phyloP scores from a whole-genome alignment of 2,329 filamentous ascomycete genomes.

The Neonectria hederae region DNA sequence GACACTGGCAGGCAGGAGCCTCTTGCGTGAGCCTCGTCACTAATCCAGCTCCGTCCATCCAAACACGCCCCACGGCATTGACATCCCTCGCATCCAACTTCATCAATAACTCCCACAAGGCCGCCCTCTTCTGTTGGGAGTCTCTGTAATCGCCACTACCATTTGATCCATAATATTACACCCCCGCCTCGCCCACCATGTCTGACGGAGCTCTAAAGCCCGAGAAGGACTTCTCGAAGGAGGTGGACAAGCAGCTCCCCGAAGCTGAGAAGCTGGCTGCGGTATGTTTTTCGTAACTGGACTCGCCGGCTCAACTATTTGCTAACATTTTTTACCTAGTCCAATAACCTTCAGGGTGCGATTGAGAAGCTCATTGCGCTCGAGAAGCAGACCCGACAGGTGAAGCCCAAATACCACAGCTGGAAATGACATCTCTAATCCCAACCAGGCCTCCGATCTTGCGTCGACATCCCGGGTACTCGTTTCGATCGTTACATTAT shows the following conservation, averaged over 20 bases:
- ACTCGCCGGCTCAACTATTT: background rate
- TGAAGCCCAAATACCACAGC: slow-evolving; percentile 51
- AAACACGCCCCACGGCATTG: slow-evolving; percentile 39
- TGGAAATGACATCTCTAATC: slow-evolving; percentile 28
- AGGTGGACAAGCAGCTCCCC: slow-evolving; percentile 89
- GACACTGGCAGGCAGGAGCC: slow-evolving; percentile 48
- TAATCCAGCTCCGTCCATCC: slow-evolving; percentile 41
- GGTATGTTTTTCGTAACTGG: slow-evolving; percentile 62
- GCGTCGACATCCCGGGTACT: slow-evolving; percentile 92
- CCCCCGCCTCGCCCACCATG: slow-evolving; percentile 61
- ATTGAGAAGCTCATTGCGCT: slow-evolving; percentile 92
- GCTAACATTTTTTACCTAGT: slow-evolving; percentile 55
- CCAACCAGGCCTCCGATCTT: slow-evolving; percentile 86
- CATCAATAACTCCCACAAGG: slow-evolving; percentile 22
- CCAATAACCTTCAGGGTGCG: slow-evolving; percentile 78
- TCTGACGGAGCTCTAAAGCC: slow-evolving; percentile 86
- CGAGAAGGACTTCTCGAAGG: slow-evolving; percentile 98
- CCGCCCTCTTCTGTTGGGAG: background rate
- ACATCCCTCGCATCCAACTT: slow-evolving; percentile 34
- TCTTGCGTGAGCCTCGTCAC: slow-evolving; percentile 50
- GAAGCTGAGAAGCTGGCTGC: slow-evolving; percentile 91
- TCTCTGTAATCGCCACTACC: background rate
- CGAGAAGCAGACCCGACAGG: slow-evolving; percentile 98
- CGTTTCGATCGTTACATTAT: slow-evolving; percentile 89
- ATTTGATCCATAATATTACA: slow-evolving; percentile 19